Conservation (phyloP, 306 rosid species). For the Quercus variabilis region DNA sequence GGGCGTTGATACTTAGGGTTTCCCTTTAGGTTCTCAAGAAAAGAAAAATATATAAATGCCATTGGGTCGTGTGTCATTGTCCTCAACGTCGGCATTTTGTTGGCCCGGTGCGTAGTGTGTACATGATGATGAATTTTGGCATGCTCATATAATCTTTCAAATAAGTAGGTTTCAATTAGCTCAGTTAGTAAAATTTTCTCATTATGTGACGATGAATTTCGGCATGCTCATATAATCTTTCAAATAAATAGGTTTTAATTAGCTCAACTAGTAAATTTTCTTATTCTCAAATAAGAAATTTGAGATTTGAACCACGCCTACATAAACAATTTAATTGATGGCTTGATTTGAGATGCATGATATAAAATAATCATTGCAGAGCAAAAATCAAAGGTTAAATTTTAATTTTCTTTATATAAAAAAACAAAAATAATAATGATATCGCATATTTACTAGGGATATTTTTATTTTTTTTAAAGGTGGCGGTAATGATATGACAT, state of each 20-base stretch:
- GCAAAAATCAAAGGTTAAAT: no score
- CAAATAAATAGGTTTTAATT: not conserved
- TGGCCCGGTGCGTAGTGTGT: slow-evolving; percentile 45
- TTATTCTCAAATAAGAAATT: no score
- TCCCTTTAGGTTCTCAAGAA: slow-evolving; percentile 18
- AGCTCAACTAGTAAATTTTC: rapidly evolving
- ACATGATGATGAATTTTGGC: slow-evolving; percentile 45
- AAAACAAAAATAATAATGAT: no score
- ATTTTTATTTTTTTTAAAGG: not conserved
- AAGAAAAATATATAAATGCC: not conserved
- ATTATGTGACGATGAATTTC: slow-evolving; percentile 47
- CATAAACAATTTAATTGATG: no score
- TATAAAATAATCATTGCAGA: no score
- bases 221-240: not conserved
- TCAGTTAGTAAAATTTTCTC: no score
- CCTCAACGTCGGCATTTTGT: slow-evolving; percentile 34
- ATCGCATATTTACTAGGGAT: no score
- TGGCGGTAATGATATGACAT: slow-evolving; percentile 24
- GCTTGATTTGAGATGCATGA: no score
- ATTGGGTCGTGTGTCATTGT: slow-evolving; percentile 51
- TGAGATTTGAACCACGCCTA: no score
- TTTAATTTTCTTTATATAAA: no score
- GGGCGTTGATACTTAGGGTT: slow-evolving; percentile 34
- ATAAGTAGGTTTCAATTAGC: not conserved
- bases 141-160: not conserved